Evolutionary conservation across 768 basidiomycete species (phyloP), one percentile per base, ranked within the genome.

Genomic region (Mycena maculata): DNA sequence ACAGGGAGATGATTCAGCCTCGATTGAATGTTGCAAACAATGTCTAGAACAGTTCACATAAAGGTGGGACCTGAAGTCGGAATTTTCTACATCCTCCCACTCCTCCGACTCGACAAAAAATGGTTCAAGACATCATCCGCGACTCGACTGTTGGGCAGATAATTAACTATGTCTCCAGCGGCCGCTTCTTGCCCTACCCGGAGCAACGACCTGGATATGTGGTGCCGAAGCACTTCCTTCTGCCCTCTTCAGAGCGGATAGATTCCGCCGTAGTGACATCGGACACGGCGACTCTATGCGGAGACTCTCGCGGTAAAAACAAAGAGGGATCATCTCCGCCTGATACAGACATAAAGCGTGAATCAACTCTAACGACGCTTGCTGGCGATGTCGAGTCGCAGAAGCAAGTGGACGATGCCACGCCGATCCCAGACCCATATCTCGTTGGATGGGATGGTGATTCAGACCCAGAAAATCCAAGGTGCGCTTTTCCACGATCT

Each of bases 81-180:
- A 39, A 16, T n/a, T 33, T n/a, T 11, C 27, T 3, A 18, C 30
- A 22, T 3, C 36, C 31, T 38, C 30, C 55, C 18, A 3, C 36
- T 42, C 30, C 23, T 16, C 12, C 22, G 42, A 41, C 33, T 41
- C 15, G 13, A 39, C 23, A 39, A 23, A 56, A 42, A 28, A 70
- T 69, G 67, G 67, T 68, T 25, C 44, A 50, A 33, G 61, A 72
- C 10, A 63, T 75, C 2, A 66, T 79, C 33, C 75, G 71, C 52
- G 77, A 78, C 63, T 74, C 77, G 2, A 67, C 75, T 27, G 62
- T 76, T 57, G 77, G 77, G n/a, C 74, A 78, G 60, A 52, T 73
- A 39, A 63, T 79, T 59, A 76, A 78, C 55, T 71, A 70, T 16
- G 31, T 69, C 8, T 77, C 78, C 23, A 69, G 64, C 2, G 71